phyloP scores from a whole-genome alignment of 208 protist species.

The Leishmania gerbilli region DNA sequence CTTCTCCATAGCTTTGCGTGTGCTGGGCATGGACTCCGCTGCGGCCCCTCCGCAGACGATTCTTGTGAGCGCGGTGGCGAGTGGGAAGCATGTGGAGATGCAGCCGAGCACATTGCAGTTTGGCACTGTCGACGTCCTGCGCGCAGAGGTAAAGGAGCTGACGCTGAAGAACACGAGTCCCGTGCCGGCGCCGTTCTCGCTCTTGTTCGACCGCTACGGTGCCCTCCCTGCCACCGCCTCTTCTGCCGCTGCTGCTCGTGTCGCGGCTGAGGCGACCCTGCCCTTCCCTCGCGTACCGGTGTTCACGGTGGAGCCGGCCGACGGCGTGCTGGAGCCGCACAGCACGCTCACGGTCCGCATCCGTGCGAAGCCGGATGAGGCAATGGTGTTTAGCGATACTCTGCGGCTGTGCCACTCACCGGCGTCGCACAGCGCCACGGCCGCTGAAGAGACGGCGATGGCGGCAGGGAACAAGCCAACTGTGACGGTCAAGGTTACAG shows the following conservation, averaged over 20 bases:
- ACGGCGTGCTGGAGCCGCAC: constrained; percentile 70
- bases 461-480: constrained; percentile 8
- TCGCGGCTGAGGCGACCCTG: background rate
- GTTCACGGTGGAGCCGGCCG: constrained; percentile 43
- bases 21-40: constrained; percentile 61
- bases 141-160: constrained; percentile 40
- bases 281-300: constrained; percentile 31
- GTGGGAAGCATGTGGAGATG: constrained; percentile 78
- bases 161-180: constrained; percentile 84
- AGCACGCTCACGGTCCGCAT: constrained; percentile 58
- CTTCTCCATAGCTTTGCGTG: constrained; percentile 79
- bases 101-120: constrained; percentile 64
- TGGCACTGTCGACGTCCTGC: constrained; percentile 70
- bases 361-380: constrained; percentile 86
- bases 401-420: constrained; percentile 48
- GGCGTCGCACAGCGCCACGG: background rate
- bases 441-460: constrained; percentile 25
- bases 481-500: constrained; percentile 75
- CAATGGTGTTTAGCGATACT: constrained; percentile 79
- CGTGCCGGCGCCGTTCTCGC: constrained; percentile 60
- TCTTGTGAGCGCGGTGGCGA: constrained; percentile 67
- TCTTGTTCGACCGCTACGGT: constrained; percentile 34
- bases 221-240: background rate
- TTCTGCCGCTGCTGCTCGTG: background rate
- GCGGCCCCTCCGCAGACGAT: constrained; percentile 45